phyloP scores from a whole-genome alignment of 2,329 filamentous ascomycete species.

The Epichloe gansuensis region DNA sequence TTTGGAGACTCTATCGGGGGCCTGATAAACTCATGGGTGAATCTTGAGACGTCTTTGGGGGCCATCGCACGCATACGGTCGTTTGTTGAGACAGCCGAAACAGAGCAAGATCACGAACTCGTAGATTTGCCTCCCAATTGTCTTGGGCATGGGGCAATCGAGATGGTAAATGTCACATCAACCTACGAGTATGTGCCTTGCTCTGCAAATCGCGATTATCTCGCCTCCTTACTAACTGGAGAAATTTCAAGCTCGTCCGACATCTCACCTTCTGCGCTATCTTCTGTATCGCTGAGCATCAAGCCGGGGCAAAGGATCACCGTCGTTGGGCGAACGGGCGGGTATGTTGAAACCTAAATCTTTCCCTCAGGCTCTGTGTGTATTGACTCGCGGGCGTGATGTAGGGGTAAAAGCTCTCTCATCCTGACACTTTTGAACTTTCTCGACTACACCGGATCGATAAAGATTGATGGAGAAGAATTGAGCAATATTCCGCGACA shows the following conservation, averaged over 20 bases:
- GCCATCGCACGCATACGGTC: not conserved
- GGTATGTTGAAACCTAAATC: not conserved
- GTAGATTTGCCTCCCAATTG: not conserved
- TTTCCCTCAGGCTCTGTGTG: no score
- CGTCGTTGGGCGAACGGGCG: constrained; percentile 11
- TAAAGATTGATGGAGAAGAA: no score
- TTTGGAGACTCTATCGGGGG: not conserved
- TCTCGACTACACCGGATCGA: no score
- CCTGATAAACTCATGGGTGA: not conserved
- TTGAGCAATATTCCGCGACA: no score
- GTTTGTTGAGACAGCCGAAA: not conserved
- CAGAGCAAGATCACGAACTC: not conserved
- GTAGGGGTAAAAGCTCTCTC: no score
- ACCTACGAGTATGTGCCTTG: not conserved
- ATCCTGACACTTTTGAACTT: no score
- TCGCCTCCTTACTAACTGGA: no score
- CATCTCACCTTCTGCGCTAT: constrained; percentile 1
- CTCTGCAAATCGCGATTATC: not conserved
- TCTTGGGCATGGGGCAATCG: not conserved
- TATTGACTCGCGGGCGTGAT: no score
- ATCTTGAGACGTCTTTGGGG: not conserved
- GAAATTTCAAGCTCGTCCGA: no score
- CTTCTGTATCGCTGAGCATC: constrained; percentile 6
- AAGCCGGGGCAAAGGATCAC: constrained; percentile 11
- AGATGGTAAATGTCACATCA: not conserved